Base-by-base conservation (phyloP, 1,284 basidiomycete species). In the Moesziomyces globuligerus region DNA sequence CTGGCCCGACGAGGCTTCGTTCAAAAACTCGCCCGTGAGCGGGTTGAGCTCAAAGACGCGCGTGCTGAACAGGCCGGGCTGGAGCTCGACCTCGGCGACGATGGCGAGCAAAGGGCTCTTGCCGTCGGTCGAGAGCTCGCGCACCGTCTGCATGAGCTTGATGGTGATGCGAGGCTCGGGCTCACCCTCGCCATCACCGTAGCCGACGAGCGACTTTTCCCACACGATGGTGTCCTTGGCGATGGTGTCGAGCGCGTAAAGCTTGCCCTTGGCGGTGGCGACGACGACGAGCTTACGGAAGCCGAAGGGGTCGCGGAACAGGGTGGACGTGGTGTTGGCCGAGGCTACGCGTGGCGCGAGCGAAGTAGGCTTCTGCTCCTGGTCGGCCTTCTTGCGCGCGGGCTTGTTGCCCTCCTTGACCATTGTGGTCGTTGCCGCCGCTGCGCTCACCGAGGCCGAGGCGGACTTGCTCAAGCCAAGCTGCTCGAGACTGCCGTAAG, bases 181-280 rank as follows among this genome's bases (percentile, higher is more conserved):
- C 32, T 54, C 66, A 38, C 79, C 79, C 45, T 81, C 77, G 7
- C 77, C 80, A 2, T 59, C 48, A 10, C 79, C 79, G 48, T 73
- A 82, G 9, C 79, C 79, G 53, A 79, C 54, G 23, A 82, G 60
- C 45, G 70, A 72, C 67, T 78, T 80, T 48, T 79, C 78, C 79
- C 80, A 82, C 3, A 82, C 49, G 15, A 74, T 58, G 3, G 55
- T 40, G 11, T 65, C 55, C 48, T 68, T 86, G 3, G 86, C 84
- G 1, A 93, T 92, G 48, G 86, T 90, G 78, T 96, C 92, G 46
- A 96, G 83, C 0, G 89, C 94, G 76, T 90, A 93, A 0, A 94
- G 75, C 79, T 92, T 93, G 18, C 93, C 92, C 29, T 87, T 85
- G 2, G 84, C 73, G 1, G 91, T 92, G 0, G 89, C 90, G 3